Percentiles rank a stretch among this genome's conserved stretches.
These are phyloP conservation scores for Prunus campanulata DNA, from an alignment of 306 rosid genomes.

Conservation along the genomic window DNA sequence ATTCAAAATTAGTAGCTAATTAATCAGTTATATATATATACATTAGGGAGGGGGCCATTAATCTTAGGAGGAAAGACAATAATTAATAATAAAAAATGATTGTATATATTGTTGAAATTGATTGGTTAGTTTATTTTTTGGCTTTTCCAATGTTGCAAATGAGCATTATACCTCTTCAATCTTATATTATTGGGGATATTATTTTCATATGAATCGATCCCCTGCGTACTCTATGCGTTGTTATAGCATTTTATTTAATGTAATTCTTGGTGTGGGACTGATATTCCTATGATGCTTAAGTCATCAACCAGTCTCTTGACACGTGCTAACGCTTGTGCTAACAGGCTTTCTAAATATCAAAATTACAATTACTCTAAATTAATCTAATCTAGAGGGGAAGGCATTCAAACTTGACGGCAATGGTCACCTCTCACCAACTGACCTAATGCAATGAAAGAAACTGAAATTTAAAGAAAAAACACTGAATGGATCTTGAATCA, in stretches of 20 bases:
- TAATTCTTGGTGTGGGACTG: neutral
- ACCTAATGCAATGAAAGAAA: no score
- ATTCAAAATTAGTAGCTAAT: neutral
- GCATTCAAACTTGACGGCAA: no score
- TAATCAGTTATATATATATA: neutral
- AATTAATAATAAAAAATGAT: neutral
- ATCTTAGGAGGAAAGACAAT: neutral
- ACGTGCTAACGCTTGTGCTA: no score
- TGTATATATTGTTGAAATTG: neutral
- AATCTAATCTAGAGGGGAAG: no score
- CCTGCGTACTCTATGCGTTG: slow-evolving; percentile 3
- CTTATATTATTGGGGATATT: neutral
- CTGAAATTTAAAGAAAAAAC: no score
- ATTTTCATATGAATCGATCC: neutral
- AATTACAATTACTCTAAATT: no score
- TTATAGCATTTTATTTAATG: neutral
- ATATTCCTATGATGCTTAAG: neutral
- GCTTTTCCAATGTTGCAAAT: slow-evolving; percentile 13
- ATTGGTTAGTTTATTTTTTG: neutral
- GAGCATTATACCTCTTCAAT: slow-evolving; percentile 7
- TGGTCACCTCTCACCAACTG: no score
- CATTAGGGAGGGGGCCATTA: neutral
- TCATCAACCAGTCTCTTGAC: neutral
- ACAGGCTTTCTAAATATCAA: no score
- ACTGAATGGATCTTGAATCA: no score